These are phyloP conservation scores for Syzygium aromaticum DNA, from an alignment of 345 rosid species.

Conservation along the genomic window DNA sequence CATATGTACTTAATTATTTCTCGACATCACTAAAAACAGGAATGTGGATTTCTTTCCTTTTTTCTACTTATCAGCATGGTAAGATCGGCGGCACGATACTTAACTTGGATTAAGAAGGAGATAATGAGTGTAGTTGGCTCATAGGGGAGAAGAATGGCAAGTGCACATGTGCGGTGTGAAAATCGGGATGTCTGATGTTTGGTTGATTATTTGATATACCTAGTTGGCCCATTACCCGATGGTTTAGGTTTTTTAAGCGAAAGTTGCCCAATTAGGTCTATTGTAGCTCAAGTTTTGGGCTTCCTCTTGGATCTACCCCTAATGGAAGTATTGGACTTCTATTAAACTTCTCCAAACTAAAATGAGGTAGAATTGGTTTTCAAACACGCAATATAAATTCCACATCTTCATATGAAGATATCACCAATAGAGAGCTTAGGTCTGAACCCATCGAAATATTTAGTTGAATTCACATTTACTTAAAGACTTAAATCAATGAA, in stretches of 20 bases:
- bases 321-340: fast-evolving
- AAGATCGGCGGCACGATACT: too few species aligned
- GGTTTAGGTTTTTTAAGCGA: background rate
- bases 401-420: background rate
- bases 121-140: background rate
- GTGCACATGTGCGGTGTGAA: background rate
- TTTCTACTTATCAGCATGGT: too few species aligned
- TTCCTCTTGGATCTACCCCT: background rate
- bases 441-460: fast-evolving
- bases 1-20: too few species aligned
- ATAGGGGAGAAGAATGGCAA: background rate
- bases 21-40: background rate
- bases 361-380: background rate
- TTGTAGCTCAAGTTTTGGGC: background rate
- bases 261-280: background rate
- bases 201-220: background rate
- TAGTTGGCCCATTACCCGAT: background rate
- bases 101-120: background rate
- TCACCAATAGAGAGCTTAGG: fast-evolving
- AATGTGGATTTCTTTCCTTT: background rate
- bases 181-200: background rate
- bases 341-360: background rate
- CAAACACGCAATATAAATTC: background rate
- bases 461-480: background rate
- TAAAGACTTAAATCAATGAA: background rate